Conservation (phyloP, 2,329 filamentous ascomycete genomes). For the Amesomyces nigricolor region DNA sequence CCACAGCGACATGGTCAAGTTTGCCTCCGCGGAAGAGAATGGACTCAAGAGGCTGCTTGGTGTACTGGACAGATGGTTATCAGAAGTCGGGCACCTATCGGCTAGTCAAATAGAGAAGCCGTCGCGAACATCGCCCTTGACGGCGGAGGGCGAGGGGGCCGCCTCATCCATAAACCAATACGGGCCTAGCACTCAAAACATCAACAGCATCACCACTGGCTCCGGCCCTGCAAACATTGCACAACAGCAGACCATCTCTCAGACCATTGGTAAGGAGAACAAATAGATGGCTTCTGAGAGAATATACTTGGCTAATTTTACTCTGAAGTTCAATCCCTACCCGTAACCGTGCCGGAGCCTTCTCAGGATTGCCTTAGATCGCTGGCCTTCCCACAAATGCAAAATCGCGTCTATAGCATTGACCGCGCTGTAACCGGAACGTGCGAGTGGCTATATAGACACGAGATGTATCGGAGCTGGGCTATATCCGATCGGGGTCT, state of each 20-base stretch:
- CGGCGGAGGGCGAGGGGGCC: too few relatives aligned
- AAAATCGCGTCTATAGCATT: conserved; percentile 1
- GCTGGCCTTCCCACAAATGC: conserved; percentile 27
- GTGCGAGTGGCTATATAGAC: conserved; percentile 31
- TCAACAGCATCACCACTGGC: neutral
- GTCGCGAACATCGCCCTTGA: too few relatives aligned
- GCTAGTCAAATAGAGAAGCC: too few relatives aligned
- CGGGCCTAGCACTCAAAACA: too few relatives aligned
- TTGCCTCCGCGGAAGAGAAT: neutral
- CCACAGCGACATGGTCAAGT: conserved; percentile 29
- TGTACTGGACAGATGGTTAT: too few relatives aligned
- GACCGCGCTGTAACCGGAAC: conserved; percentile 22
- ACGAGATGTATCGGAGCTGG: conserved; percentile 23
- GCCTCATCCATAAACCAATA: too few relatives aligned
- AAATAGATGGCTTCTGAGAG: conserved; percentile 1
- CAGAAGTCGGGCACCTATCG: too few relatives aligned
- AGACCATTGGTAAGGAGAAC: neutral
- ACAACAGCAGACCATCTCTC: neutral
- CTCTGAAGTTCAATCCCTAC: conserved; percentile 5
- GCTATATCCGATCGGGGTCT: conserved; percentile 24
- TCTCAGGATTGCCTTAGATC: conserved; percentile 30
- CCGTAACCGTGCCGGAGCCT: conserved; percentile 1
- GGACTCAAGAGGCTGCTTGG: neutral
- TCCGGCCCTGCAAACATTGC: neutral
- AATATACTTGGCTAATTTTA: conserved; percentile 11